A percentile compares a stretch with the other conserved stretches of the same genome.
phyloP scores from a whole-genome alignment of 495 filamentous ascomycete genomes.

The Trichoderma asperelloides region DNA sequence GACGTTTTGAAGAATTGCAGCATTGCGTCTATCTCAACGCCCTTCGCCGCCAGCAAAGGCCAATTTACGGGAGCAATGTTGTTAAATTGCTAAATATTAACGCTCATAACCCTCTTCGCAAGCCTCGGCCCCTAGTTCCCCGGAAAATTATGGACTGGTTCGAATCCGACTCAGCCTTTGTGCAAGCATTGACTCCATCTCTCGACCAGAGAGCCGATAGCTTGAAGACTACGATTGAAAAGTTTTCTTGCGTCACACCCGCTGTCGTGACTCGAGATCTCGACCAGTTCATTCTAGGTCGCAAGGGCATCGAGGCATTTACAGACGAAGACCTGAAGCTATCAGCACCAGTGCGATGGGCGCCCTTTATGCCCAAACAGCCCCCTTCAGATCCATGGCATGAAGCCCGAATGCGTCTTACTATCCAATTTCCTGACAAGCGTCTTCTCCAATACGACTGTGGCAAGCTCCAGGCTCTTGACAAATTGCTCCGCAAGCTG shows the following conservation, averaged over 20 bases:
- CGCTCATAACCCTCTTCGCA: constrained; percentile 42
- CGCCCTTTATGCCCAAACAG: constrained; percentile 44
- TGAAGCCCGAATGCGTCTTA: constrained; percentile 82
- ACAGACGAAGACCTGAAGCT: constrained; percentile 39
- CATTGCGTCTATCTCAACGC: constrained; percentile 74
- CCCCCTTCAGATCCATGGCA: constrained; percentile 71
- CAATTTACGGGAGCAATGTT: constrained; percentile 70
- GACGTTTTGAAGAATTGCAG: constrained; percentile 69
- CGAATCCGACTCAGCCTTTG: constrained; percentile 55
- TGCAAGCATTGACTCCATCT: constrained; percentile 64
- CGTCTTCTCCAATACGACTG: constrained; percentile 94
- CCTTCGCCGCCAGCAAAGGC: constrained; percentile 68
- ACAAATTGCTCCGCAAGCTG: constrained; percentile 74
- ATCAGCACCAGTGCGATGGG: constrained; percentile 34
- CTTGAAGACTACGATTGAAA: constrained; percentile 66
- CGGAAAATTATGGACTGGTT: constrained; percentile 61
- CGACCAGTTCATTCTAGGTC: constrained; percentile 53
- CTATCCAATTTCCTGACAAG: constrained; percentile 95
- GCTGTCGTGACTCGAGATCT: constrained; percentile 75
- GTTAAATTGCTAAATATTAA: constrained; percentile 62
- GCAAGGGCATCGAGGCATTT: constrained; percentile 50
- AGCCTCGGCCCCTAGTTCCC: constrained; percentile 43
- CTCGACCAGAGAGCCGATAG: constrained; percentile 60
- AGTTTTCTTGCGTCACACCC: constrained; percentile 87
- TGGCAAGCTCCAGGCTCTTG: constrained; percentile 89